Percentiles rank a stretch among this genome's conserved stretches.
phyloP scores from a whole-genome alignment of 257 asterid genomes.

The Asclepias syriaca region DNA sequence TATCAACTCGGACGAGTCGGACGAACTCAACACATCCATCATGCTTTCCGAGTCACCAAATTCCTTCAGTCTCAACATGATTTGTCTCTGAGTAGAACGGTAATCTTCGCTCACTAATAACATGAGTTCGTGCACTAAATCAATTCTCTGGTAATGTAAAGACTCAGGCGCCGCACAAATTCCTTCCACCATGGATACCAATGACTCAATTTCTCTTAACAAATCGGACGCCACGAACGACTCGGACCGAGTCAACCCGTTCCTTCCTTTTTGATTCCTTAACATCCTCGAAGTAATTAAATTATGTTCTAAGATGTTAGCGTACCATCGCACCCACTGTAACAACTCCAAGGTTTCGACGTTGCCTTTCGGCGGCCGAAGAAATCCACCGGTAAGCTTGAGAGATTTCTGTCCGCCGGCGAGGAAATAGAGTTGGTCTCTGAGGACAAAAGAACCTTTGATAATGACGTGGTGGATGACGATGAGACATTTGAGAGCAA shows the following conservation, averaged over 20 bases:
- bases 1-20: constrained; percentile 35
- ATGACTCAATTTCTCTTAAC: constrained; percentile 21
- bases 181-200: constrained; percentile 34
- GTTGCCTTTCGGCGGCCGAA: constrained; percentile 6
- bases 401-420: constrained; percentile 25
- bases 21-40: constrained; percentile 15
- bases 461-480: constrained; percentile 27
- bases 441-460: constrained; percentile 24
- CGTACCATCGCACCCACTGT: constrained; percentile 40
- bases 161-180: constrained; percentile 36
- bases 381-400: constrained; percentile 12
- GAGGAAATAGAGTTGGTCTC: constrained; percentile 15
- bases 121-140: constrained; percentile 31
- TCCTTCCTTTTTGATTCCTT: neutral
- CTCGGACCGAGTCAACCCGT: neutral
- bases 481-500: constrained; percentile 37
- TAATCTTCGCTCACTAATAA: constrained; percentile 33
- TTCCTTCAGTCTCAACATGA: constrained; percentile 26
- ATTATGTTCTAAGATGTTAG: constrained; percentile 28
- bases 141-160: constrained; percentile 20
- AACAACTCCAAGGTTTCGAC: constrained; percentile 21
- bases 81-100: constrained; percentile 29
- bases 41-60: constrained; percentile 8
- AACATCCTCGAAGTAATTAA: constrained; percentile 19
- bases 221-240: neutral